Percentiles rank a stretch among this genome's conserved stretches.
Evolutionary conservation across 2,329 filamentous ascomycete genomes (phyloP).

Genomic region (Apiospora marii): DNA sequence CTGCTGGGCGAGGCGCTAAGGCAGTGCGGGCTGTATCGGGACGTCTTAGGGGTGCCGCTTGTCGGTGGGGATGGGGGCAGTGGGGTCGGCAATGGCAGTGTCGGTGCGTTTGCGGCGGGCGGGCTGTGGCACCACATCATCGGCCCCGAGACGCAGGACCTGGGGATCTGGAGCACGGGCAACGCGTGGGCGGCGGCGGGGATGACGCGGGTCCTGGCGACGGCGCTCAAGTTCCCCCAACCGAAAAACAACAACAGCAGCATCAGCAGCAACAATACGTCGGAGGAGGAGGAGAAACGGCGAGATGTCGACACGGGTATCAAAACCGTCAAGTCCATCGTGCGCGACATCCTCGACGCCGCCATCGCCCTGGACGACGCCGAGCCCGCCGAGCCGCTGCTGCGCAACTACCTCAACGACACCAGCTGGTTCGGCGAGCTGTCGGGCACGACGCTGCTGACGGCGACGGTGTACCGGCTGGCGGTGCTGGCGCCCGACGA

Average conservation of each 20-base stretch:
- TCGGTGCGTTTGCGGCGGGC: conserved; percentile 2
- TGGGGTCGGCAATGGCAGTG: not conserved
- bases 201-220: conserved; percentile 54
- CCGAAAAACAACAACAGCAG: not conserved
- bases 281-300: conserved; percentile 28
- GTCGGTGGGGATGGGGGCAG: conserved; percentile 34
- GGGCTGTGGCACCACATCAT: conserved; percentile 55
- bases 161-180: conserved; percentile 54
- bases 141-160: conserved; percentile 45
- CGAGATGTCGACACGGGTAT: conserved; percentile 34
- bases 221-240: conserved; percentile 38
- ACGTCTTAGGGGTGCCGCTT: conserved; percentile 44
- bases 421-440: conserved; percentile 54
- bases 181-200: conserved; percentile 58
- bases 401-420: conserved; percentile 56
- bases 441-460: conserved; percentile 54
- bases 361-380: conserved; percentile 41
- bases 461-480: conserved; percentile 54
- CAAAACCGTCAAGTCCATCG: conserved; percentile 44
- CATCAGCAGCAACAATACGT: not conserved
- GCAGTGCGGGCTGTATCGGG: conserved; percentile 51
- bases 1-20: conserved; percentile 46
- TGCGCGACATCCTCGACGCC: conserved; percentile 39
- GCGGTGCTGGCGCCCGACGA: conserved; percentile 47
- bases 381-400: conserved; percentile 41